phyloP scores from a whole-genome alignment of 2,329 filamentous ascomycete species.

The Corniculantispora saksenae region DNA sequence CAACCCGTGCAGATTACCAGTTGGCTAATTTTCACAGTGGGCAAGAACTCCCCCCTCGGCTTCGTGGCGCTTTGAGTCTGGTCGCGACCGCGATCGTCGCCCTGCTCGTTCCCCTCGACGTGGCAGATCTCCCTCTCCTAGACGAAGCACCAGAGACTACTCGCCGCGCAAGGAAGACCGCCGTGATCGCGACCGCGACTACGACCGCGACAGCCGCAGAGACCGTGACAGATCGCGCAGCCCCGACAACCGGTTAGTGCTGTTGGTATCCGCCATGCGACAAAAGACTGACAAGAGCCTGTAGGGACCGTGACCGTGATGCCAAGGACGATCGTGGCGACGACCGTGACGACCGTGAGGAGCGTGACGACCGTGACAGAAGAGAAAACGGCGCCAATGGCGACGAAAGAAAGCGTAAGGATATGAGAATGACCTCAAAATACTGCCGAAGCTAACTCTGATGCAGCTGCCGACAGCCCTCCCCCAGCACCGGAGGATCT shows the following conservation, averaged over 20 bases:
- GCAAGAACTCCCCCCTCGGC: slow-evolving; percentile 96
- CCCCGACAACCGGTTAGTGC: slow-evolving; percentile 59
- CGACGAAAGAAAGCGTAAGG: slow-evolving; percentile 85
- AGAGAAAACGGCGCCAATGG: slow-evolving; percentile 79
- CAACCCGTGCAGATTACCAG: neutral
- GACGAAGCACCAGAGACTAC: slow-evolving; percentile 75
- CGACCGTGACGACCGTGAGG: slow-evolving; percentile 58
- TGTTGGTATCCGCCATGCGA: slow-evolving; percentile 14
- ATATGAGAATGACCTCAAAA: neutral
- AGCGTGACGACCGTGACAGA: slow-evolving; percentile 60
- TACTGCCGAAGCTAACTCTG: slow-evolving; percentile 30
- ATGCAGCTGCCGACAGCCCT: slow-evolving; percentile 69
- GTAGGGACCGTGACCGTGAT: slow-evolving; percentile 49
- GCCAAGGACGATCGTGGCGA: slow-evolving; percentile 68
- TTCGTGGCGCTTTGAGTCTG: slow-evolving; percentile 97
- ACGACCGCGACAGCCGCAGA: slow-evolving; percentile 73
- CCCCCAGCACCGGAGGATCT: slow-evolving; percentile 88
- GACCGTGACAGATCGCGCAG: slow-evolving; percentile 77
- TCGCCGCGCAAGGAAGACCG: slow-evolving; percentile 89
- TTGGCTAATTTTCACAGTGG: slow-evolving; percentile 63
- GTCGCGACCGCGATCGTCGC: slow-evolving; percentile 71
- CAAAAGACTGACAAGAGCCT: neutral
- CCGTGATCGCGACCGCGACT: slow-evolving; percentile 76
- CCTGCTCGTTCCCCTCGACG: slow-evolving; percentile 65
- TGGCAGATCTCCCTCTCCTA: slow-evolving; percentile 75